Evolutionary conservation across 2,329 filamentous ascomycete species (phyloP).

Genomic region (Colletotrichum tabaci): DNA sequence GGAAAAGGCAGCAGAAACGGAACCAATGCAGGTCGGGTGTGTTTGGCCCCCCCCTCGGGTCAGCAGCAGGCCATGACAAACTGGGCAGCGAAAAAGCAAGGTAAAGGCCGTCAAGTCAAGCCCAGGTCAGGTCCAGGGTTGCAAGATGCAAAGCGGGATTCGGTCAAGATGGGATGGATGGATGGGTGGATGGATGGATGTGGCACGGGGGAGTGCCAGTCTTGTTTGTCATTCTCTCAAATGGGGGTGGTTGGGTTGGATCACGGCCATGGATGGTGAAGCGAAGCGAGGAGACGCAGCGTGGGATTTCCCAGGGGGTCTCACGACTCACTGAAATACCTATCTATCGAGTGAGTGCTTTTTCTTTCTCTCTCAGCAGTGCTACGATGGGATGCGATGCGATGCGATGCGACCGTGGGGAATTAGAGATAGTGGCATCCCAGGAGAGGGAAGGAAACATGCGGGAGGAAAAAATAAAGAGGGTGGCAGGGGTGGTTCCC

Average conservation of each 20-base stretch:
- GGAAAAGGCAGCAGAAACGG: slow-evolving; percentile 8
- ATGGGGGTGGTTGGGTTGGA: slow-evolving; percentile 38
- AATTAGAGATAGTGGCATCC: neutral
- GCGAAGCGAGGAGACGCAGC: slow-evolving; percentile 20
- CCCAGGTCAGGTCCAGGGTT: neutral
- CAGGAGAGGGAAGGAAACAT: neutral
- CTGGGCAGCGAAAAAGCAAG: slow-evolving; percentile 11
- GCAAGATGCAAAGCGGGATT: slow-evolving; percentile 7
- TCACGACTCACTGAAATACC: neutral
- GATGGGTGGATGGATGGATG: neutral
- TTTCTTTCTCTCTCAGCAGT: neutral
- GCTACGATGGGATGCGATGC: neutral
- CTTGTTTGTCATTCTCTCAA: neutral
- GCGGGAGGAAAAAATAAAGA: neutral
- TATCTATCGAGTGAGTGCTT: too few species aligned
- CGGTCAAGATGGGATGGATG: slow-evolving; percentile 1
- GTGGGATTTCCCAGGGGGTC: slow-evolving; percentile 6
- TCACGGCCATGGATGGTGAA: slow-evolving; percentile 32
- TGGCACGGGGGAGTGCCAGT: neutral
- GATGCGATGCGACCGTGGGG: slow-evolving; percentile 22
- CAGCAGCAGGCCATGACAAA: slow-evolving; percentile 16
- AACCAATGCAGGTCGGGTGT: slow-evolving; percentile 31
- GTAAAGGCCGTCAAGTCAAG: neutral
- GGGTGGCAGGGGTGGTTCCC: slow-evolving; percentile 40
- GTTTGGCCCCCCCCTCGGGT: slow-evolving; percentile 2